Conservation (phyloP, 768 basidiomycete genomes). For the Amanita muscaria region DNA sequence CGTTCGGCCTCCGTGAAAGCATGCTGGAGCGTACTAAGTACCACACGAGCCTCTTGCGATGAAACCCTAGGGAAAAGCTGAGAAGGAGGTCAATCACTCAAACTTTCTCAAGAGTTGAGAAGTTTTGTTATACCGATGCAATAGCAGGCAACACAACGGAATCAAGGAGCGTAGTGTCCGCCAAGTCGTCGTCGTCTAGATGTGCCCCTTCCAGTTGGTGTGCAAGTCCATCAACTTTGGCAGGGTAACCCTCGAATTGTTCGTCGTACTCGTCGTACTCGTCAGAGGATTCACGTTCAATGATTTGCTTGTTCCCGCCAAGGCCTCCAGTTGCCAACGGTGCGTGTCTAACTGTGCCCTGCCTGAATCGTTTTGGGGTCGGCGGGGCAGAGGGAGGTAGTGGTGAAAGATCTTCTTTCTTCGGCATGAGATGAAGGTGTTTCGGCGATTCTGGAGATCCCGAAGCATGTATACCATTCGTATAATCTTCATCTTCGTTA, state of each 20-base stretch:
- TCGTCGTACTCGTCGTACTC: constrained; percentile 62
- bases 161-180: constrained; percentile 89
- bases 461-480: no score
- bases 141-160: constrained; percentile 95
- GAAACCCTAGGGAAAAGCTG: constrained; percentile 90
- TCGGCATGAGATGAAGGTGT: constrained; percentile 33
- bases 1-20: constrained; percentile 95
- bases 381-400: constrained; percentile 34
- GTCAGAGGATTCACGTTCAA: constrained; percentile 44
- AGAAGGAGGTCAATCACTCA: not conserved
- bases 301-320: constrained; percentile 14
- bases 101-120: not conserved
- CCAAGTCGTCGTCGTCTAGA: constrained; percentile 47
- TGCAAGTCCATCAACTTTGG: constrained; percentile 35
- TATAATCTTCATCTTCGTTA: constrained; percentile 48
- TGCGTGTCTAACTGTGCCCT: constrained; percentile 63
- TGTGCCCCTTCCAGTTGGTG: constrained; percentile 40
- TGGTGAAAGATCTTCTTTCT: constrained; percentile 56
- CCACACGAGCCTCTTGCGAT: constrained; percentile 84
- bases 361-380: constrained; percentile 39
- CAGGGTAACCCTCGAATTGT: constrained; percentile 44
- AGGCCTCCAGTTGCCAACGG: no score
- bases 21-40: constrained; percentile 76
- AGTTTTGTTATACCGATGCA: constrained; percentile 63
- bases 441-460: constrained; percentile 24